Base-by-base conservation (phyloP, 2,329 filamentous ascomycete species). In the Nothophaeocryptopus gaeumannii region DNA sequence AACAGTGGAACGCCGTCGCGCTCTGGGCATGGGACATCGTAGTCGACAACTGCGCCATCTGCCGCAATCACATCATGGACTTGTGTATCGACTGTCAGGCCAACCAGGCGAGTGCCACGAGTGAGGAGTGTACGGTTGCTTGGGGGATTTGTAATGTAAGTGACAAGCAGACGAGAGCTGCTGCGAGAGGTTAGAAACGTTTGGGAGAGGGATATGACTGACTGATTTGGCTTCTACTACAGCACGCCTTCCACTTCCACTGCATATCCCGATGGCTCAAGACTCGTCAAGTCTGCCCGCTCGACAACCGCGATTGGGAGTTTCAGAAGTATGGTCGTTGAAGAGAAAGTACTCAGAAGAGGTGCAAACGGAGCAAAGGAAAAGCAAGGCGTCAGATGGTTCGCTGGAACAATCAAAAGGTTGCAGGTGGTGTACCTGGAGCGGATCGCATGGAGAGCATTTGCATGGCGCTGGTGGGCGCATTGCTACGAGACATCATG, bases 171-270 rank as follows among this genome's bases (percentile, higher is more conserved):
- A 26, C 5, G 16, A 32, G 12, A n/a, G 42, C 7, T 2, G n/a
- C 41, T 15, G 48, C 13, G 8, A 7, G 2, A n/a, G n/a, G n/a
- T n/a, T n/a, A n/a, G n/a, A n/a, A n/a, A n/a, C n/a, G n/a, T n/a
- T 26, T 38, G 15, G 3, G 38, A 35, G 11, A 15, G 30, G 16
- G 26, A 9, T 11, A 16, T 10, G 11, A 14, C 20, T 50, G n/a
- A 47, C 39, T 40, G 16, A 45, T 41, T 38, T 16, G 38, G 20
- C 11, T 47, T 47, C 8, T 43, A 31, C 29, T 26, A 51, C 65
- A 99, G 93, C 93, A 99, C 68, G 93, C 93, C 29, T 99, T 99
- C 79, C 93, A 99, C 74, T 99, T 99, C 76, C 93, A 99, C 76
- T 99, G 93, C 78, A 99, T 99, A 68, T 97, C 93, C 10, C 83